Conservation (phyloP, 1,139 yeast species). For the Candida tunisiensis region DNA sequence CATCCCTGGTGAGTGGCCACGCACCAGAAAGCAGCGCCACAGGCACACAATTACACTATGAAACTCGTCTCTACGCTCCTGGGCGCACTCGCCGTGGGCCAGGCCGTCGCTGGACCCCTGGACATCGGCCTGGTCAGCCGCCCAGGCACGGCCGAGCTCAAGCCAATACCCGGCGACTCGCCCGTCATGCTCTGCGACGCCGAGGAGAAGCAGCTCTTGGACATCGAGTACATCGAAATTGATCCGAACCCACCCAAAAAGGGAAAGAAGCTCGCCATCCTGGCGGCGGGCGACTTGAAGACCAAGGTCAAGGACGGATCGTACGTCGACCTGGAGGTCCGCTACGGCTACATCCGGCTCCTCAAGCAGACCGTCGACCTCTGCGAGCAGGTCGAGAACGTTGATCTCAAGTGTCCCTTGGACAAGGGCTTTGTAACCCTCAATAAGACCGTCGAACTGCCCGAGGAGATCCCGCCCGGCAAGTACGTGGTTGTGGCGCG, state of each 20-base stretch:
- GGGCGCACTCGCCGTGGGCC: too few relatives aligned
- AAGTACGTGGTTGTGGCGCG: constrained; percentile 72
- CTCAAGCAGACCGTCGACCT: constrained; percentile 77
- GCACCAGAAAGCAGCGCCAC: too few relatives aligned
- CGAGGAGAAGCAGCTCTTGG: constrained; percentile 41
- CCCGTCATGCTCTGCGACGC: constrained; percentile 70
- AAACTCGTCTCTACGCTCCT: too few relatives aligned
- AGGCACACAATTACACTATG: too few relatives aligned
- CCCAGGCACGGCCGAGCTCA: too few relatives aligned
- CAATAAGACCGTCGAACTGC: constrained; percentile 61
- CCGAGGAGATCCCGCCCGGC: constrained; percentile 93
- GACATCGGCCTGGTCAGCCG: too few relatives aligned
- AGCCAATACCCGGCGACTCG: constrained; percentile 86
- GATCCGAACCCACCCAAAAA: constrained; percentile 79
- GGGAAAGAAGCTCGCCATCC: constrained; percentile 63
- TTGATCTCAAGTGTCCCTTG: constrained; percentile 66
- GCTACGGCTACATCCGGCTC: constrained; percentile 79
- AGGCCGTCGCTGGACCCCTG: too few relatives aligned
- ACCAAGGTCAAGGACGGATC: constrained; percentile 62
- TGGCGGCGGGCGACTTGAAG: constrained; percentile 49
- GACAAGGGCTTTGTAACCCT: constrained; percentile 48
- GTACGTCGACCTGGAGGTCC: constrained; percentile 83
- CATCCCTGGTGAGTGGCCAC: too few relatives aligned
- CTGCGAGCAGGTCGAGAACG: constrained; percentile 73
- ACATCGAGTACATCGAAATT: constrained; percentile 40